Evolutionary conservation across 345 rosid species (phyloP), one percentile per base, ranked within the genome.

Genomic region (Gossypium bickii): DNA sequence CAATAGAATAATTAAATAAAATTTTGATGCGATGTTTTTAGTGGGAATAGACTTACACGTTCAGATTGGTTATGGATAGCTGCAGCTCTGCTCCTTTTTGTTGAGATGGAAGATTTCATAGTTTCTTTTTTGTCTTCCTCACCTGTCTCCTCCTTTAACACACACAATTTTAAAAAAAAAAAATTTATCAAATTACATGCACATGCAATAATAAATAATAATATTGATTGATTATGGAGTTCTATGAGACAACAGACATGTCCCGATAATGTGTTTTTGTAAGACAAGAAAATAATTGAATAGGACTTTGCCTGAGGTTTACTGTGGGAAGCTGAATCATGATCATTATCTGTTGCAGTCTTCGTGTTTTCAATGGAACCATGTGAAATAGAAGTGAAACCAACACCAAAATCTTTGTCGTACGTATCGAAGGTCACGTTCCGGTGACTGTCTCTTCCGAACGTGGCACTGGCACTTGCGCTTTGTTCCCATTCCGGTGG

Each of bases 11-110:
- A 29, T 4, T 29, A 29, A 29, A 27, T 27, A 27, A 27, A 27
- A 3, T 27, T 27, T 3, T 27, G 34, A 27, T 27, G 4, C 34
- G 34, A 27, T 3, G 0, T 27, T 2, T 27, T 27, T 2, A 27
- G 29, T 27, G 29, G 29, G 34, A 27, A 34, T 34, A 34, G 41
- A 2, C 79, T 20, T 89, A 94, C 98, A 9, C 98, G 89, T 86
- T 95, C 99, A 62, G 98, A 95, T 77, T 95, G 99, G 85, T 93
- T 95, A 78, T 95, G 99, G 74, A 95, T 85, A 34, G 94, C 98
- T 18, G 98, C 99, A 69, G 98, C 98, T 68, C 99, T 79, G 77
- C 94, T 91, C 81, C 97, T 82, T 78, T 87, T 93, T 4, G 91
- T 93, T 29, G 93, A 91, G 63, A 77, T 77, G 16, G 93, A 86